Conservation (phyloP, 345 rosid species). For the Acer negundo region DNA sequence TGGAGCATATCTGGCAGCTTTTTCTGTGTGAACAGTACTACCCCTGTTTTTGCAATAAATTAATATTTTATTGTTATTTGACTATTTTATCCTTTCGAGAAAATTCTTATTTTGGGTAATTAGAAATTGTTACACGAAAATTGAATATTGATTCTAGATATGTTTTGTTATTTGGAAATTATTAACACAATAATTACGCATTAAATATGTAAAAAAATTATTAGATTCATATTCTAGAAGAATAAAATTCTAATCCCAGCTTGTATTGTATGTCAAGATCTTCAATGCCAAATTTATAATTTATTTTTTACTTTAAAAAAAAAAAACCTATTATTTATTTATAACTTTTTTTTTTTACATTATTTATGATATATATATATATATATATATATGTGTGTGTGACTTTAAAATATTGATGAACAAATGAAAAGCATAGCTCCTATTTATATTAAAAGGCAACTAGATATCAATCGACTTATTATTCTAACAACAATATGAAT, state of each 20-base stretch:
- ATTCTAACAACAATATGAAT: too few relatives aligned
- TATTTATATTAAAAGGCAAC: too few relatives aligned
- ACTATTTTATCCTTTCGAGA: neutral
- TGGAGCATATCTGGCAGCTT: conserved; percentile 18
- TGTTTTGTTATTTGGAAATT: neutral
- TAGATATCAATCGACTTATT: too few relatives aligned
- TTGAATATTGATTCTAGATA: neutral
- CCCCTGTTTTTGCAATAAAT: neutral
- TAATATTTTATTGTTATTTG: neutral
- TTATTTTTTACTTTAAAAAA: neutral
- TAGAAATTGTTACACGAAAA: neutral
- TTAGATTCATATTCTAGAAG: neutral
- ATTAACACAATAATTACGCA: neutral
- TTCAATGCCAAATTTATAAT: neutral
- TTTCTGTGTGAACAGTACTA: neutral
- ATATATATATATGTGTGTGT: too few relatives aligned
- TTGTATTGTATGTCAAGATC: too few relatives aligned
- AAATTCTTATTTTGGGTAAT: neutral
- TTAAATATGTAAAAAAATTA: neutral
- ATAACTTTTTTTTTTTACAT: too few relatives aligned
- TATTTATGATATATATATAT: too few relatives aligned
- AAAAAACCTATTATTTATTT: too few relatives aligned
- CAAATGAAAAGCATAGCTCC: too few relatives aligned
- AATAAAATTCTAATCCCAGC: neutral
- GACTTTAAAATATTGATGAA: too few relatives aligned